Percentiles rank a stretch among this genome's conserved stretches.
phyloP scores from a whole-genome alignment of 139 green algal species.

The Nannochloris sp. region DNA sequence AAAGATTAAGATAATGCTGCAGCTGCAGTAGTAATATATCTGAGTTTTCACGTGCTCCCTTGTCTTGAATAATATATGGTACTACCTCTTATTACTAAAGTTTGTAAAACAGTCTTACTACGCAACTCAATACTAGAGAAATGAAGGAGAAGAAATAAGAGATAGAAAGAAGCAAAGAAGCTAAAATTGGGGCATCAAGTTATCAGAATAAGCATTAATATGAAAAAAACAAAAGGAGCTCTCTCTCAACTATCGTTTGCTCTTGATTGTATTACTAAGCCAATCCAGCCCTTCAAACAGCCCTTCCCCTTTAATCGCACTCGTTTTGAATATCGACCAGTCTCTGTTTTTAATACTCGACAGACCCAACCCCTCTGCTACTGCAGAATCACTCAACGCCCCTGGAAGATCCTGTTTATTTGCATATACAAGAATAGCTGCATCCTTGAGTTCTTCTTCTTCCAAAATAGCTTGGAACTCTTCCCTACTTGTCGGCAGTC shows the following conservation, averaged over 20 bases:
- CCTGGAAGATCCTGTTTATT: conserved; percentile 98
- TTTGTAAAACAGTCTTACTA: too few species aligned
- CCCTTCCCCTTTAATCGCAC: conserved; percentile 89
- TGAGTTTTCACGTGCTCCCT: too few species aligned
- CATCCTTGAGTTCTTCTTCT: conserved; percentile 95
- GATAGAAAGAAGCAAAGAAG: too few species aligned
- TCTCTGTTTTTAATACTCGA: conserved; percentile 85
- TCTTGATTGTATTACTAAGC: conserved; percentile 59
- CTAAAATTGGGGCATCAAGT: too few species aligned
- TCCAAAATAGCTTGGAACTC: conserved; percentile 95
- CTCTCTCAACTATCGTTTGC: conserved; percentile 1
- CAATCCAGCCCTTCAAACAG: conserved; percentile 97
- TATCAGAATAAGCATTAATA: too few species aligned
- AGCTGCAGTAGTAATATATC: too few species aligned
- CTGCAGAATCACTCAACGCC: conserved; percentile 80
- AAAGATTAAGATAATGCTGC: too few species aligned
- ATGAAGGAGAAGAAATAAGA: too few species aligned
- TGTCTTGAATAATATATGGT: too few species aligned
- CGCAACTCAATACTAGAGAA: too few species aligned
- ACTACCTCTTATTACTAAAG: too few species aligned
- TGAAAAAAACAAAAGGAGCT: too few species aligned
- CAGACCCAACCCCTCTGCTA: conserved; percentile 88
- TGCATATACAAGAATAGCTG: conserved; percentile 92
- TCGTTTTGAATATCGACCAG: conserved; percentile 97
- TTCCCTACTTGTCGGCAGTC: conserved; percentile 77